Percentiles rank a stretch among this genome's conserved stretches.
Conservation (phyloP, 352 stramenopile genomes). For the Phytophthora capsici region DNA sequence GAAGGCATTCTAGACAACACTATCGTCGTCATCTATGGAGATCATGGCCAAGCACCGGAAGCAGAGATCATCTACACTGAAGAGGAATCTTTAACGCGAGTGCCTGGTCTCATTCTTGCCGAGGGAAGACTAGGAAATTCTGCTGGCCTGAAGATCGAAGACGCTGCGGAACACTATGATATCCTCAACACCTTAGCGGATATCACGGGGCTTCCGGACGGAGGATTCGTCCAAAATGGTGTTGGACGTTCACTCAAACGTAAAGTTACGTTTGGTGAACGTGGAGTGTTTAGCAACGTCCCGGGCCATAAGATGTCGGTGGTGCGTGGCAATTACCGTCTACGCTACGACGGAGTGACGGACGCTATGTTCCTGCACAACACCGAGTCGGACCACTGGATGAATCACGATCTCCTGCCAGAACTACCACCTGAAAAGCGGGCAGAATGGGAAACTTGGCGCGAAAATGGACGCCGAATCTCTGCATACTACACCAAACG, state of each 20-base stretch:
- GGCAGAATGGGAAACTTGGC: constrained; percentile 37
- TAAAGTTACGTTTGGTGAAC: constrained; percentile 24
- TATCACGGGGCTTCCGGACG: constrained; percentile 56
- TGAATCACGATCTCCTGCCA: constrained; percentile 41
- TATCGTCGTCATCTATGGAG: constrained; percentile 59
- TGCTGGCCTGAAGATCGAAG: constrained; percentile 47
- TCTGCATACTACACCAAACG: constrained; percentile 56
- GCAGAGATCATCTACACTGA: constrained; percentile 42
- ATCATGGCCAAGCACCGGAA: constrained; percentile 63
- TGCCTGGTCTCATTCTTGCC: constrained; percentile 52
- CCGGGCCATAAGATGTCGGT: constrained; percentile 53
- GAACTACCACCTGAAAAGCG: constrained; percentile 17
- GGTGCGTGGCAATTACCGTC: constrained; percentile 49
- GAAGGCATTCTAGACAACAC: constrained; percentile 60
- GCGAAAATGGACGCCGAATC: constrained; percentile 43
- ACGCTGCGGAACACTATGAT: constrained; percentile 59
- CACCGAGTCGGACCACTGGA: constrained; percentile 38
- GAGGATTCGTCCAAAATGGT: constrained; percentile 59
- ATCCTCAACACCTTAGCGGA: constrained; percentile 70
- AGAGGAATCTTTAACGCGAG: constrained; percentile 47
- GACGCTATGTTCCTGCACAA: constrained; percentile 56
- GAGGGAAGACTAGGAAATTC: constrained; percentile 50
- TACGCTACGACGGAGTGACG: constrained; percentile 48
- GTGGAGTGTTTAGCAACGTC: constrained; percentile 58
- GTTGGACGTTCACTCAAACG: constrained; percentile 66